Base-by-base conservation (phyloP, 495 filamentous ascomycete genomes). In the Lindgomyces ingoldianus region DNA sequence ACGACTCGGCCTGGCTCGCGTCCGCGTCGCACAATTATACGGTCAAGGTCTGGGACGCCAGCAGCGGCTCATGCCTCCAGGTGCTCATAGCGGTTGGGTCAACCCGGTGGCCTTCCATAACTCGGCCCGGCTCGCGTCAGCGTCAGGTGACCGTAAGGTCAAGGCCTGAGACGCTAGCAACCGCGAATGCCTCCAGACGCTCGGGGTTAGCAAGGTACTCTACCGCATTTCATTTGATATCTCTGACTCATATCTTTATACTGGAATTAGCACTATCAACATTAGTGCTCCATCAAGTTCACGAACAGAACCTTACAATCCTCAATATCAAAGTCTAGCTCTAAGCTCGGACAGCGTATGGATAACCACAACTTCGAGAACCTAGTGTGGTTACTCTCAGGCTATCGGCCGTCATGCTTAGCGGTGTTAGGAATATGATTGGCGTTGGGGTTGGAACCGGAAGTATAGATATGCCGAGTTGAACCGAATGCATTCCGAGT, bases 171-270 rank as follows among this genome's bases (percentile, higher is more conserved):
- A 47, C 8, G 45, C n/a, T 4, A 47, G 21, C 45, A 47, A n/a
- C 45, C 4, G 45, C 45, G 6, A 47, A n/a, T 57, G 29, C 39
- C 53, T 57, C 53, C 53, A 57, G 53, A 57, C 53, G 30, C 53
- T 53, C 49, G 26, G 26, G 49, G 49, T 8, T 22, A n/a, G n/a
- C n/a, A n/a, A n/a, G n/a, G n/a, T n/a, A n/a, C n/a, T n/a, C n/a
- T n/a, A n/a, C n/a, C n/a, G n/a, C n/a, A n/a, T n/a, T n/a, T n/a
- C n/a, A n/a, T n/a, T n/a, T n/a, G n/a, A n/a, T n/a, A n/a, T n/a
- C n/a, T n/a, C n/a, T n/a, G n/a, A n/a, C n/a, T n/a, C n/a, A n/a
- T n/a, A n/a, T n/a, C n/a, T n/a, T n/a, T n/a, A n/a, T n/a, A n/a
- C n/a, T n/a, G n/a, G n/a, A n/a, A n/a, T n/a, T n/a, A n/a, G n/a